Evolutionary conservation across 345 rosid species (phyloP).

Genomic region (Arabidopsis arenosa): DNA sequence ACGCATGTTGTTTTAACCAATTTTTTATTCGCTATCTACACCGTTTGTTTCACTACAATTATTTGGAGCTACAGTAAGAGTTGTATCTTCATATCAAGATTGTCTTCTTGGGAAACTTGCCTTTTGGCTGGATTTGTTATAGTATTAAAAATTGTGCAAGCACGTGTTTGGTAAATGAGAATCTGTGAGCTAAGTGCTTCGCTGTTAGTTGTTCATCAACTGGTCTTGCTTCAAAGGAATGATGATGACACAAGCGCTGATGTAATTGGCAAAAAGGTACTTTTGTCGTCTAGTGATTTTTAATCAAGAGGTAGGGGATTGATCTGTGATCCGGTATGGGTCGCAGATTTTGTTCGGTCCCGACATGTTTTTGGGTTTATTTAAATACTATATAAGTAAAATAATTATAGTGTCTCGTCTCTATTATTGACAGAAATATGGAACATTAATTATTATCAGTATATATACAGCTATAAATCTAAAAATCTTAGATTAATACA

Average conservation of each 20-base stretch:
- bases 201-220: constrained; percentile 22
- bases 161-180: constrained; percentile 22
- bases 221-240: not conserved
- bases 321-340: constrained; percentile 28
- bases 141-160: not conserved
- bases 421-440: not conserved
- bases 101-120: constrained; percentile 18
- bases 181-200: constrained; percentile 6
- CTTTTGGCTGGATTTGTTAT: not conserved
- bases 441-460: no score
- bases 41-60: not conserved
- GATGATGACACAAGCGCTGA: constrained; percentile 36
- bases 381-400: not conserved
- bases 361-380: constrained; percentile 21
- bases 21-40: not conserved
- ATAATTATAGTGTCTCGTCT: not conserved
- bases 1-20: not conserved
- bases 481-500: no score
- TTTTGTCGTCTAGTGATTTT: constrained; percentile 34
- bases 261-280: constrained; percentile 28
- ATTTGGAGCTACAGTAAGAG: not conserved
- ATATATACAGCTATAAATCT: no score
- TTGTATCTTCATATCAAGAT: not conserved
- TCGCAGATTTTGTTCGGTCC: constrained; percentile 35
- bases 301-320: not conserved